Base-by-base conservation (phyloP, 2,329 filamentous ascomycete species). In the Tolypocladium sp. region DNA sequence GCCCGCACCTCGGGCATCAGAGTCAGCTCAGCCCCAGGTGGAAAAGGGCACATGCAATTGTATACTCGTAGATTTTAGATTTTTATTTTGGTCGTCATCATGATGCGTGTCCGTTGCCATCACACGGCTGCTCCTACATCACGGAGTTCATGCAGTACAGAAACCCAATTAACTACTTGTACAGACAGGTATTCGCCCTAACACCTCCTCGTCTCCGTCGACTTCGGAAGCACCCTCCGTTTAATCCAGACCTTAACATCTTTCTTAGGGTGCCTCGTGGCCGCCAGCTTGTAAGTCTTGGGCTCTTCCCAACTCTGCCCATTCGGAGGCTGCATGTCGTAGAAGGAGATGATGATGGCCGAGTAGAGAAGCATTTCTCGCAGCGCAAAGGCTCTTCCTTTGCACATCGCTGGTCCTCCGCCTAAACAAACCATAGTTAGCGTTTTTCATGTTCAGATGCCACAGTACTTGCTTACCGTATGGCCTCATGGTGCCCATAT, bases 321-420 rank as follows among this genome's bases (percentile, higher is more conserved):
- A 7, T 64, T 62, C 0, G 66, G 66, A 1, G 74, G 69, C 53
- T 66, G 60, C 30, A 76, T 67, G 25, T 76, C 71, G 58, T 76
- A 76, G 33, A 75, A 67, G 0, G 71, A 69, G 38, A 76, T 62
- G 17, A 76, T 68, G 17, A 70, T 63, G 0, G 73, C 68, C 10
- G 70, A 63, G 58, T 70, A 74, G 17, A 74, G 56, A 3, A 75
- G 55, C 7, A 74, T 66, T 57, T 76, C 73, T 38, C 70, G 68
- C 17, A 69, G 27, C 1, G 72, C 68, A 55, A 74, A 70, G 0
- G 63, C 63, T 2, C 68, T 64, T 9, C 73, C 71, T 25, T 73
- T 69, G 59, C 67, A 71, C 65, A 74, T 70, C 20, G 64, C 66
- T 2, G 67, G 54, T 6, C 71, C 67, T 15, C 68, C 70, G 17